Base-by-base conservation (phyloP, 192 early-diverging fungal species). In the Borealophlyctis nickersoniae region DNA sequence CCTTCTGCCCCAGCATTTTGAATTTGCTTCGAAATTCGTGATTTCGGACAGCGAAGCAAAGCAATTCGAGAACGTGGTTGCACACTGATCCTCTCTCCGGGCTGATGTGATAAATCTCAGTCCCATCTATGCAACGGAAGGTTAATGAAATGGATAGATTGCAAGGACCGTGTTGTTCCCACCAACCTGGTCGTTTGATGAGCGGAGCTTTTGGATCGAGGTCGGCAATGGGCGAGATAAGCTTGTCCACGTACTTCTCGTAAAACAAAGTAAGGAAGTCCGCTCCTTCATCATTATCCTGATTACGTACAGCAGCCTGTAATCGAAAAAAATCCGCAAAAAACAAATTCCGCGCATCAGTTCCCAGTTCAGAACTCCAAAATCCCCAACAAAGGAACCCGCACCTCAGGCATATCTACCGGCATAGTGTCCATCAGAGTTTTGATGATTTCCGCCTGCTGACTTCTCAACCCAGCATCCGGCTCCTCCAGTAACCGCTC, bases 251-350 rank as follows among this genome's bases (percentile, higher is more conserved):
- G 58, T 86, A 86, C 0, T 74, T 69, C 22, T 86, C 81, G 74
- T 95, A 96, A 72, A 96, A 94, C 28, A 89, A 57, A 3, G 78
- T 70, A 52, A 96, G 68, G 55, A 95, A 94, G n/a, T 82, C 80
- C 34, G 94, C 87, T 2, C 79, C 72, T 11, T n/a, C n/a, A n/a
- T n/a, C n/a, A n/a, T n/a, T n/a, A n/a, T n/a, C n/a, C n/a, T n/a
- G n/a, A n/a, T n/a, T n/a, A n/a, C n/a, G n/a, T n/a, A n/a, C n/a
- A n/a, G n/a, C n/a, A n/a, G n/a, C n/a, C n/a, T n/a, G n/a, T n/a
- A n/a, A n/a, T n/a, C n/a, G n/a, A n/a, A n/a, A n/a, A n/a, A n/a
- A n/a, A n/a, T n/a, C n/a, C n/a, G n/a, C n/a, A n/a, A n/a, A n/a
- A n/a, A n/a, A n/a, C n/a, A n/a, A n/a, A n/a, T n/a, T n/a, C n/a